Conservation (phyloP, 345 rosid species). For the Pistacia vera region DNA sequence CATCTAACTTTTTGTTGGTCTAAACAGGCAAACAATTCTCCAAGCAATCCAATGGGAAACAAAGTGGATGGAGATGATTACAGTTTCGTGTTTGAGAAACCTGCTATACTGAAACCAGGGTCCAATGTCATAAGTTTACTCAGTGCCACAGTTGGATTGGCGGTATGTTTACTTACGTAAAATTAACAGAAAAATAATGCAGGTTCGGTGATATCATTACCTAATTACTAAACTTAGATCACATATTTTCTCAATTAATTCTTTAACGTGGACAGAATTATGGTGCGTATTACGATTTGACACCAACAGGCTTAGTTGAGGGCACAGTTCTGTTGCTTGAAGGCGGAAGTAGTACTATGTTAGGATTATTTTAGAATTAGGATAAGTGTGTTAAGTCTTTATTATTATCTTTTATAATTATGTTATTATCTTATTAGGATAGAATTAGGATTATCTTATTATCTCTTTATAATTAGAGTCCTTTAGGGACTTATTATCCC, state of each 20-base stretch:
- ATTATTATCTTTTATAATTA: too few relatives aligned
- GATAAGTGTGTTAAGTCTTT: too few relatives aligned
- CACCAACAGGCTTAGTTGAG: slow-evolving; percentile 23
- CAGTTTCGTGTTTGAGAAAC: slow-evolving; percentile 18
- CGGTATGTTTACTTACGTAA: slow-evolving; percentile 15
- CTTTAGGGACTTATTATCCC: too few relatives aligned
- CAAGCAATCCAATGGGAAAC: slow-evolving; percentile 15
- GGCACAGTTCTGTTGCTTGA: slow-evolving; percentile 38
- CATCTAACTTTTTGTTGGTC: neutral
- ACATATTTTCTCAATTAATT: neutral
- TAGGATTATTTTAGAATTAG: too few relatives aligned
- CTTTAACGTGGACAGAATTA: slow-evolving; percentile 31
- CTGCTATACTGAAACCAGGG: slow-evolving; percentile 21
- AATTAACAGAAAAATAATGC: neutral
- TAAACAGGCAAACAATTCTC: slow-evolving; percentile 14
- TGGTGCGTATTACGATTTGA: slow-evolving; percentile 32
- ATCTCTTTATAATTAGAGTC: too few relatives aligned
- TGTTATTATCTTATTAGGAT: too few relatives aligned
- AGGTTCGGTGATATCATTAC: too few relatives aligned
- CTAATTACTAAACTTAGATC: too few relatives aligned
- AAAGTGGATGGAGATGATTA: neutral
- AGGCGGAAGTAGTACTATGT: neutral
- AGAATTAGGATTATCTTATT: too few relatives aligned
- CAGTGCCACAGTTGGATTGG: slow-evolving; percentile 39
- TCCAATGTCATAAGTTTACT: slow-evolving; percentile 23